phyloP scores from a whole-genome alignment of 2,329 filamentous ascomycete genomes.

The Fusarium sp. region DNA sequence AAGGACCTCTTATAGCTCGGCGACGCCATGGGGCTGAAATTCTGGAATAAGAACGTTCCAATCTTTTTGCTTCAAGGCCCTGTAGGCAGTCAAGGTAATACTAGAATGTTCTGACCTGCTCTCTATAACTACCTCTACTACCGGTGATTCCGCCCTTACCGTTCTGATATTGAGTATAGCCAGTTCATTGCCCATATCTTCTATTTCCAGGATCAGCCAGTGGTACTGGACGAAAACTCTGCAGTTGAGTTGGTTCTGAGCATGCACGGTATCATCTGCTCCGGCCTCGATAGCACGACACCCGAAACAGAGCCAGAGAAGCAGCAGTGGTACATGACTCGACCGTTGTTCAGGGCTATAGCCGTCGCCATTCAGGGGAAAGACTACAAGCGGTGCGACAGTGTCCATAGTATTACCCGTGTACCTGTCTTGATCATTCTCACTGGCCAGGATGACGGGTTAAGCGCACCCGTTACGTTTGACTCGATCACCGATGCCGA shows the following conservation, averaged over 20 bases:
- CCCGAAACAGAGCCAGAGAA: not conserved
- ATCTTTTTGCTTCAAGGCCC: not conserved
- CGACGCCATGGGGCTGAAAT: not conserved
- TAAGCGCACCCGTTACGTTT: conserved; percentile 12
- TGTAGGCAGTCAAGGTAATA: not conserved
- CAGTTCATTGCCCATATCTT: conserved; percentile 22
- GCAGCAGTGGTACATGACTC: not conserved
- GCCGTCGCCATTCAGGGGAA: not conserved
- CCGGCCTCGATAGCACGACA: not conserved
- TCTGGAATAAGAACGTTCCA: not conserved
- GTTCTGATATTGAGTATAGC: conserved; percentile 18
- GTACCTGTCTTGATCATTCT: conserved; percentile 10
- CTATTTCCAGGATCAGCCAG: not conserved
- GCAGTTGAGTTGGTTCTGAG: not conserved
- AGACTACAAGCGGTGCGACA: not conserved
- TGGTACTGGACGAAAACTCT: not conserved
- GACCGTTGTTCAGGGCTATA: not conserved
- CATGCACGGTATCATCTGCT: not conserved
- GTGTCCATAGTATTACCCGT: not conserved
- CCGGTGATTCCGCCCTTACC: conserved; percentile 18
- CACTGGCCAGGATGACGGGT: not conserved
- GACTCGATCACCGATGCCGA: conserved; percentile 4
- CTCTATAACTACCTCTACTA: conserved; percentile 17
- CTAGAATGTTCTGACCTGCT: not conserved
- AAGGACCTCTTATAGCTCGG: not conserved